These are phyloP conservation scores for Phytomonas francai DNA, from an alignment of 208 protist species.

Conservation along the genomic window DNA sequence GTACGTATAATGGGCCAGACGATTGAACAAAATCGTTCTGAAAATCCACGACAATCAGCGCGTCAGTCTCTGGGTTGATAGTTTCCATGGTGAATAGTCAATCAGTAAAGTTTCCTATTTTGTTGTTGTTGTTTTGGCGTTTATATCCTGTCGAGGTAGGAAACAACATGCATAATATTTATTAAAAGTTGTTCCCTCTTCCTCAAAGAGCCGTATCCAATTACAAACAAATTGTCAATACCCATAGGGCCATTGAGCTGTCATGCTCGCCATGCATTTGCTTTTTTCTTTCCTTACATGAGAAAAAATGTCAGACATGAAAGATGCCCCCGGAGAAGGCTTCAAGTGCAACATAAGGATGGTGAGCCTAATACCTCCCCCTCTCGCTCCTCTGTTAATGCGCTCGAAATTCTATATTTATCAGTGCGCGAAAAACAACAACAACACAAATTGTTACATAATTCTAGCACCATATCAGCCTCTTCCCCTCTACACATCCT, in stretches of 20 bases:
- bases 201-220: not conserved
- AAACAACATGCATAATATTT: not conserved
- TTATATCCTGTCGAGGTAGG: not conserved
- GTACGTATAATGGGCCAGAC: conserved; percentile 34
- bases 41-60: conserved; percentile 56
- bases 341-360: not conserved
- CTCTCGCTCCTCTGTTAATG: not conserved
- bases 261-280: not conserved
- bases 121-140: not conserved
- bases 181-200: not conserved
- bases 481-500: not conserved
- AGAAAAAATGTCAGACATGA: not conserved
- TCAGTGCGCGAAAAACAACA: not conserved
- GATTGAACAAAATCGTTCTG: conserved; percentile 61
- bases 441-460: not conserved
- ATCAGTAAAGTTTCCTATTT: not conserved
- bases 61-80: conserved; percentile 21
- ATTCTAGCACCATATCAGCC: not conserved
- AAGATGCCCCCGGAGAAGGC: not conserved
- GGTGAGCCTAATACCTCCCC: not conserved
- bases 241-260: not conserved
- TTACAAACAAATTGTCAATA: not conserved
- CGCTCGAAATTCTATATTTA: not conserved
- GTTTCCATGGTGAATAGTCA: not conserved
- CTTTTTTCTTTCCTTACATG: too few species aligned